A percentile compares a stretch with the other conserved stretches of the same genome.
Conservation (phyloP, 306 rosid species). For the Vicia sativa region DNA sequence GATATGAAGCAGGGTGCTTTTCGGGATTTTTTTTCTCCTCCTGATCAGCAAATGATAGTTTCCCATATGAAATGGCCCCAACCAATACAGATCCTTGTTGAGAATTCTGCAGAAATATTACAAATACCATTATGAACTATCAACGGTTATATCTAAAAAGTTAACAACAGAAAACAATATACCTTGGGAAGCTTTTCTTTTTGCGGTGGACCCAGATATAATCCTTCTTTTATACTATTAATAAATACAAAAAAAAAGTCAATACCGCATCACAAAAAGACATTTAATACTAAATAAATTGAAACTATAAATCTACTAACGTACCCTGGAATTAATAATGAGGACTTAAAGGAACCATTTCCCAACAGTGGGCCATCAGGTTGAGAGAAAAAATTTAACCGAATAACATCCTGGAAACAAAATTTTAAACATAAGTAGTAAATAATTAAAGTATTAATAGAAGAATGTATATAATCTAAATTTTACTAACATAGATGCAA, state of each 20-base stretch:
- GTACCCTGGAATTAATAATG: constrained; percentile 84
- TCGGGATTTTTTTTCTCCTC: constrained; percentile 60
- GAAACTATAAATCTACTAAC: constrained; percentile 42
- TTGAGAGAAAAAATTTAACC: constrained; percentile 81
- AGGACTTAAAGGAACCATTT: constrained; percentile 75
- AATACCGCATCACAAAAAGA: constrained; percentile 31
- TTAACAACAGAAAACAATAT: constrained; percentile 25
- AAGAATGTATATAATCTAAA: constrained; percentile 5
- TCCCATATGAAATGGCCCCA: constrained; percentile 91
- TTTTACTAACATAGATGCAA: not conserved
- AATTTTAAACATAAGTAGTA: constrained; percentile 13
- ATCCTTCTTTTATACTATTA: constrained; percentile 80
- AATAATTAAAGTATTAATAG: constrained; percentile 16
- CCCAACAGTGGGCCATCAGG: constrained; percentile 93
- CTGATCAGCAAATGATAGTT: constrained; percentile 51
- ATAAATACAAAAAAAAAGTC: constrained; percentile 33
- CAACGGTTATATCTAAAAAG: constrained; percentile 19
- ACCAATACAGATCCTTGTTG: constrained; percentile 79
- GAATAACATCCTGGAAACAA: constrained; percentile 66
- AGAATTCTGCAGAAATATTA: constrained; percentile 59
- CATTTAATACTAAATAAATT: constrained; percentile 16
- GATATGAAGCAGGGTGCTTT: constrained; percentile 71
- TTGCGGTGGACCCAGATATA: constrained; percentile 84
- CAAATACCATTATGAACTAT: constrained; percentile 14
- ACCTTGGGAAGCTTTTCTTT: constrained; percentile 96